Conservation (phyloP, 1,284 basidiomycete genomes). For the Clitocybe nebularis region DNA sequence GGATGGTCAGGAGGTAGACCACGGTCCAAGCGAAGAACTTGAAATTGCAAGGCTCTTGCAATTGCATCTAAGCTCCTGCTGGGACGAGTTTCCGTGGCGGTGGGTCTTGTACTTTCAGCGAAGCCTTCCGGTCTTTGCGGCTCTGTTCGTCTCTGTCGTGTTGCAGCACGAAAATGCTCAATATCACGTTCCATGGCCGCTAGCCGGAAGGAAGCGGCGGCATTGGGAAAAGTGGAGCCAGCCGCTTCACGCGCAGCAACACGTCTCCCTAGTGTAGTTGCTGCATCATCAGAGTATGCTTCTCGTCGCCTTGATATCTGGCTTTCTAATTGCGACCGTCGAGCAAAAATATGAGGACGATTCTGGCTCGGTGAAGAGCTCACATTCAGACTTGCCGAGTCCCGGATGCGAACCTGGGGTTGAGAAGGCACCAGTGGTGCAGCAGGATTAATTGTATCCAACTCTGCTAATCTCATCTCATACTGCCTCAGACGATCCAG, state of each 20-base stretch:
- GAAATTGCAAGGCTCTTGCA: background rate
- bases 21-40: no score
- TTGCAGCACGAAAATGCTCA: slow-evolving; percentile 11
- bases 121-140: slow-evolving; percentile 4
- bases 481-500: slow-evolving; percentile 5
- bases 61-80: background rate
- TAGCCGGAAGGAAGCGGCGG: slow-evolving; percentile 10
- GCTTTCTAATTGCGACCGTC: slow-evolving; percentile 18
- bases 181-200: slow-evolving; percentile 16
- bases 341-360: slow-evolving; percentile 8
- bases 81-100: slow-evolving; percentile 2
- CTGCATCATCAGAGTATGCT: slow-evolving; percentile 32
- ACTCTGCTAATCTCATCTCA: slow-evolving; percentile 1
- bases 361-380: background rate
- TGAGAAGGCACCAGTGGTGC: background rate
- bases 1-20: no score
- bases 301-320: slow-evolving; percentile 20
- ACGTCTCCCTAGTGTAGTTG: slow-evolving; percentile 45
- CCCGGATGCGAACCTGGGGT: background rate
- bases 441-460: background rate
- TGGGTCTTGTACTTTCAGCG: background rate
- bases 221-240: slow-evolving; percentile 12
- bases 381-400: no score
- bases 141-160: slow-evolving; percentile 4
- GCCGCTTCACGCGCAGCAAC: slow-evolving; percentile 45